phyloP scores from a whole-genome alignment of 139 green algal genomes.

The Asterochloris sp. region DNA sequence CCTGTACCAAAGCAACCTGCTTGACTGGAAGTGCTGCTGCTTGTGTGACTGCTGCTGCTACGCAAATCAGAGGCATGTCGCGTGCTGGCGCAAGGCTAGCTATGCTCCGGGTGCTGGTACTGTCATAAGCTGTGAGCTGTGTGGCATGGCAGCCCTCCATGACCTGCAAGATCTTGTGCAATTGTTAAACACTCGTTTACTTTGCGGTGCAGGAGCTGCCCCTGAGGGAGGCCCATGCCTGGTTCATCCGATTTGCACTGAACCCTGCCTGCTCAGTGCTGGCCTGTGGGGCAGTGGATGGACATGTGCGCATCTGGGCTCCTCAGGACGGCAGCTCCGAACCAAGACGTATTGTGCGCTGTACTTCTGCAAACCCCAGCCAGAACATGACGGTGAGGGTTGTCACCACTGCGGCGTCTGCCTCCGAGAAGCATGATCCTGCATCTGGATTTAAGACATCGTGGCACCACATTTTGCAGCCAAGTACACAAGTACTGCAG shows the following conservation, averaged over 20 bases:
- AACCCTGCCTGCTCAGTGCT: conserved; percentile 39
- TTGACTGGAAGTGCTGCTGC: neutral
- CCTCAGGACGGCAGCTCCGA: neutral
- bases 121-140: too few relatives aligned
- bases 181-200: neutral
- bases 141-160: too few relatives aligned
- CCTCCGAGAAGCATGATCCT: neutral
- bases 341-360: neutral
- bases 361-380: neutral
- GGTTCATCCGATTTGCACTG: conserved; percentile 72
- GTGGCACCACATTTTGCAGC: neutral
- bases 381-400: neutral
- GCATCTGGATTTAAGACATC: neutral
- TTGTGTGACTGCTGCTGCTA: neutral
- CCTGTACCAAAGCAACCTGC: neutral
- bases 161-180: too few relatives aligned
- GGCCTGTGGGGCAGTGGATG: conserved; percentile 54
- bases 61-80: neutral
- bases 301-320: conserved; percentile 46
- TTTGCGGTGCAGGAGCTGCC: conserved; percentile 44
- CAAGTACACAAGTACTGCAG: neutral
- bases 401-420: neutral
- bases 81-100: neutral
- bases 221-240: conserved; percentile 46
- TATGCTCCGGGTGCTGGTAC: too few relatives aligned